Evolutionary conservation across 345 rosid genomes (phyloP).

Genomic region (Linum tenue): DNA sequence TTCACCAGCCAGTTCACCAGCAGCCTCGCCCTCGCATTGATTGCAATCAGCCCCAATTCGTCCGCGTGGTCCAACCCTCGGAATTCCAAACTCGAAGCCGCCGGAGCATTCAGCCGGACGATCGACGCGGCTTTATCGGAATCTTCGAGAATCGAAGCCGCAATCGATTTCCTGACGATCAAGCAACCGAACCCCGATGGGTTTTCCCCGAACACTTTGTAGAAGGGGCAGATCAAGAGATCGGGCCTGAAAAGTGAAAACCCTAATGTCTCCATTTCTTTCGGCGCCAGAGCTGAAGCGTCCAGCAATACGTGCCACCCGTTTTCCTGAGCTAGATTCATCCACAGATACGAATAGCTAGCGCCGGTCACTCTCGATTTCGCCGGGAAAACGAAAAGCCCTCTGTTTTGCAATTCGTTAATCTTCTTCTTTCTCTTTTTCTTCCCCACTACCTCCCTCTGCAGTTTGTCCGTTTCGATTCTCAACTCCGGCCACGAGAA

Average conservation of each 20-base stretch:
- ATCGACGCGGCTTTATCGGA: conserved; percentile 16
- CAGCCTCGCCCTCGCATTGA: conserved; percentile 48
- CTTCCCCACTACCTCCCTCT: conserved; percentile 36
- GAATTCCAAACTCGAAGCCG: conserved; percentile 29
- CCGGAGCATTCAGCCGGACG: conserved; percentile 34
- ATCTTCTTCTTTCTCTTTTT: conserved; percentile 27
- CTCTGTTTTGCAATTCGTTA: conserved; percentile 17
- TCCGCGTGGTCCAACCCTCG: conserved; percentile 72
- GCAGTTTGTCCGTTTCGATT: conserved; percentile 39
- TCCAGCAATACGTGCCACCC: conserved; percentile 86
- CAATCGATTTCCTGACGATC: conserved; percentile 52
- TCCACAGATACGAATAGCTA: conserved; percentile 71
- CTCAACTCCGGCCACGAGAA: conserved; percentile 58
- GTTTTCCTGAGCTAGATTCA: conserved; percentile 59
- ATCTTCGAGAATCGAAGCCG: conserved; percentile 28
- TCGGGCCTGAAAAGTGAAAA: conserved; percentile 73
- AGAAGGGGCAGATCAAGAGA: conserved; percentile 65
- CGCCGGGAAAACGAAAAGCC: conserved; percentile 78
- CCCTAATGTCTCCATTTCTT: conserved; percentile 87
- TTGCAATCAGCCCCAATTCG: conserved; percentile 44
- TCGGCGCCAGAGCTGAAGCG: conserved; percentile 60
- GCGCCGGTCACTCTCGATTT: conserved; percentile 68
- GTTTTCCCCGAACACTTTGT: conserved; percentile 62
- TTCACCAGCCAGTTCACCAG: conserved; percentile 64
- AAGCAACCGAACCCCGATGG: conserved; percentile 72